Evolutionary conservation across 2,329 filamentous ascomycete species (phyloP).

Genomic region (Trichophyton verrucosum): DNA sequence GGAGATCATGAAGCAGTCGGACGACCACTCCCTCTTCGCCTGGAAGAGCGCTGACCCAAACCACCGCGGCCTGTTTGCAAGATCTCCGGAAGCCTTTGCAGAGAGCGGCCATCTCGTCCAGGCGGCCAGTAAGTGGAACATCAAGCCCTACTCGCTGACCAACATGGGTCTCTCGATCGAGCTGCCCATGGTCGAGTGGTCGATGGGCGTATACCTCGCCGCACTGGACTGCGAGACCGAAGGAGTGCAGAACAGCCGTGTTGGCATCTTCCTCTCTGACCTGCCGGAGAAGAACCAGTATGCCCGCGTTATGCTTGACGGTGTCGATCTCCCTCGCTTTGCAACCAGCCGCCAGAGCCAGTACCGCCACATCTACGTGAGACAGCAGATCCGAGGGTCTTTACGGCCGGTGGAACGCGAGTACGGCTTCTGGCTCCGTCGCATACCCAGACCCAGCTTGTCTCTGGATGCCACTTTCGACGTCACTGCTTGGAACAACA

Average conservation of each 20-base stretch:
- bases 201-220: conserved; percentile 15
- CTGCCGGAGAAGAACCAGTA: conserved; percentile 6
- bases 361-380: conserved; percentile 6
- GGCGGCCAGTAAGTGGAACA: neutral
- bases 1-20: conserved; percentile 20
- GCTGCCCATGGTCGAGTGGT: conserved; percentile 9
- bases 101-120: neutral
- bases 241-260: neutral
- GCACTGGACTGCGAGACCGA: conserved; percentile 13
- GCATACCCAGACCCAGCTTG: neutral
- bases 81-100: conserved; percentile 5
- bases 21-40: conserved; percentile 15
- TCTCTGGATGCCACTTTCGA: conserved; percentile 1
- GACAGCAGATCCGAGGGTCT: neutral
- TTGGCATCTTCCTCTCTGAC: conserved; percentile 3
- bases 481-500: conserved; percentile 3
- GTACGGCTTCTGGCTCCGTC: conserved; percentile 7
- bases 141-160: conserved; percentile 2
- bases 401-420: neutral
- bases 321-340: neutral
- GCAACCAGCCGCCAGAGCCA: neutral
- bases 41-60: conserved; percentile 8
- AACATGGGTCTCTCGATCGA: conserved; percentile 5
- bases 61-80: conserved; percentile 6
- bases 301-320: conserved; percentile 1